These are phyloP conservation scores for Trichoderma atroviride DNA, from an alignment of 2,329 filamentous ascomycete genomes.

Conservation along the genomic window DNA sequence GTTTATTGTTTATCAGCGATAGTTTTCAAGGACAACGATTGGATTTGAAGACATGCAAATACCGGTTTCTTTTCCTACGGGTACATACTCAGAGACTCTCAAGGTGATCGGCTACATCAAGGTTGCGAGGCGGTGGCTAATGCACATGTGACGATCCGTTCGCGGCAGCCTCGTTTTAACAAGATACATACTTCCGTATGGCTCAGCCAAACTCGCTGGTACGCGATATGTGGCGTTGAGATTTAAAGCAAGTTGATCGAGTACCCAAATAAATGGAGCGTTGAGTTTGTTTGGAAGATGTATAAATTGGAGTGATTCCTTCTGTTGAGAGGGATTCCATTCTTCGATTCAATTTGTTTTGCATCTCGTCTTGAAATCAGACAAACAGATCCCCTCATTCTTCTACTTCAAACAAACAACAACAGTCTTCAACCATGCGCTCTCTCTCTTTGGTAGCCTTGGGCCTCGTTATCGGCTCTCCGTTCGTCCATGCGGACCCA, in stretches of 20 bases:
- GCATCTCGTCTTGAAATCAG: not conserved
- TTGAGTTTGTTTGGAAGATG: not conserved
- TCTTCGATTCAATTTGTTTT: not conserved
- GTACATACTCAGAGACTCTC: not conserved
- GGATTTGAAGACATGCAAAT: slow-evolving; percentile 23
- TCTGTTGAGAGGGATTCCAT: not conserved
- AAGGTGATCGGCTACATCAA: slow-evolving; percentile 5
- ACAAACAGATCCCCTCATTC: not conserved
- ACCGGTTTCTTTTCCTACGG: not conserved
- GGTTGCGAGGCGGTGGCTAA: slow-evolving; percentile 4
- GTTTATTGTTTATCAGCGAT: slow-evolving; percentile 32
- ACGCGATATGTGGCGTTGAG: not conserved
- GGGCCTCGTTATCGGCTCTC: not conserved
- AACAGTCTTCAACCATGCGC: not conserved
- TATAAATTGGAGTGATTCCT: not conserved
- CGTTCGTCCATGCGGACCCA: not conserved
- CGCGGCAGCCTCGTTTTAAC: not conserved
- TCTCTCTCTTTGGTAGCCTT: not conserved
- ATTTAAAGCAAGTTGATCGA: not conserved
- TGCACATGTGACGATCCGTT: not conserved
- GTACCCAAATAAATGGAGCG: not conserved
- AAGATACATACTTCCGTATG: not conserved
- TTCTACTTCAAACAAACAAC: not conserved
- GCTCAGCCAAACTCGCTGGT: not conserved
- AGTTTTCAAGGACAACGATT: slow-evolving; percentile 33